These are phyloP conservation scores for Linnemannia exigua DNA, from an alignment of 192 early-diverging fungal species.

Conservation along the genomic window DNA sequence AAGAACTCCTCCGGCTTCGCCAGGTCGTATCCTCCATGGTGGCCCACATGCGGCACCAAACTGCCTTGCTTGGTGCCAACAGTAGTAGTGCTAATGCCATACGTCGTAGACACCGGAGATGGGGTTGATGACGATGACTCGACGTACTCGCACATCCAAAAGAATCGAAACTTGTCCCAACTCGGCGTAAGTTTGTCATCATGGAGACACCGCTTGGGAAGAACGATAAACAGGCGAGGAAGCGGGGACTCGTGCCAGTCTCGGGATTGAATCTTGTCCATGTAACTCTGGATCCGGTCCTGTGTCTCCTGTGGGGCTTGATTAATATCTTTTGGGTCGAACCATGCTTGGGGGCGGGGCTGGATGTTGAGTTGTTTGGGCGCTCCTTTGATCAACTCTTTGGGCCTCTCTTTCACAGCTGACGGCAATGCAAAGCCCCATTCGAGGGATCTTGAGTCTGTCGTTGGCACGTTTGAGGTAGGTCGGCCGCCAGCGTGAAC, in stretches of 20 bases:
- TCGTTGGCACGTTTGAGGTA: background rate
- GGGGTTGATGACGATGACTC: background rate
- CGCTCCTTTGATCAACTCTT: background rate
- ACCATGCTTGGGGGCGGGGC: background rate
- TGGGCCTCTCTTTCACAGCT: background rate
- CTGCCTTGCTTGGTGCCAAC: background rate
- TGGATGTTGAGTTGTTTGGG: background rate
- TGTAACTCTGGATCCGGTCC: background rate
- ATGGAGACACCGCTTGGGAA: background rate
- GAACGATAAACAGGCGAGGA: background rate
- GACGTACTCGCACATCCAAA: constrained; percentile 1
- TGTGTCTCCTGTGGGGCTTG: background rate
- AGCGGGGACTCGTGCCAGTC: background rate
- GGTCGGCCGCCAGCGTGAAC: background rate
- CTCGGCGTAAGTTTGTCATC: background rate
- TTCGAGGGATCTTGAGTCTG: background rate
- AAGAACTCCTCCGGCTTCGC: background rate
- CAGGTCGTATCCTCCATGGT: background rate
- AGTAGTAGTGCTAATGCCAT: background rate
- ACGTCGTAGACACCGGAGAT: background rate
- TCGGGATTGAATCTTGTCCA: background rate
- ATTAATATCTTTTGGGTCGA: background rate
- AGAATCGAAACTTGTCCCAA: background rate
- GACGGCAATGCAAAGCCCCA: background rate
- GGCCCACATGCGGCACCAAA: background rate